Evolutionary conservation across 2,329 filamentous ascomycete genomes (phyloP).

Genomic region (Colletotrichum melonis): DNA sequence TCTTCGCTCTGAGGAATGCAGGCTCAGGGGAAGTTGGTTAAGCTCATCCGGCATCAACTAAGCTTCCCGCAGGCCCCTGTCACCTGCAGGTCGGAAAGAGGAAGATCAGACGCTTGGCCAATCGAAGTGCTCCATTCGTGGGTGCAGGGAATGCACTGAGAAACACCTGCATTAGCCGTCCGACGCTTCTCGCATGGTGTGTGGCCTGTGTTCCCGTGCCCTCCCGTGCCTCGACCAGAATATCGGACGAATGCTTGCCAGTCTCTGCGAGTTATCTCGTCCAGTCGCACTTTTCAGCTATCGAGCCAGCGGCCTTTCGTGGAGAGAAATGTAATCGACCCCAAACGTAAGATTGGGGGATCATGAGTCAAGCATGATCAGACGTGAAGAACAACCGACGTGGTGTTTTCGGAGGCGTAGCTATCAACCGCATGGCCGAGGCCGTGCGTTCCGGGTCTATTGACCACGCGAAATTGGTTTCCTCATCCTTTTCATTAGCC

Average conservation of each 20-base stretch:
- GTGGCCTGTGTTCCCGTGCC: neutral
- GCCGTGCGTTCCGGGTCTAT: neutral
- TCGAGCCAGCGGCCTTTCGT: neutral
- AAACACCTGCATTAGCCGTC: constrained; percentile 28
- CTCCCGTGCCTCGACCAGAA: neutral
- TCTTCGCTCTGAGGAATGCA: neutral
- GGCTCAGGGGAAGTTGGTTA: constrained; percentile 15
- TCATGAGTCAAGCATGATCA: neutral
- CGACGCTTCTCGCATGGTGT: neutral
- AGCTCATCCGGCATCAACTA: constrained; percentile 21
- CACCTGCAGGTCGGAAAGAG: constrained; percentile 5
- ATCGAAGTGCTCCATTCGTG: neutral
- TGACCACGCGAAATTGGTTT: neutral
- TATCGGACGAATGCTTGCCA: neutral
- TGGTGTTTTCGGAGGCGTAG: neutral
- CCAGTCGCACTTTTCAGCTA: neutral
- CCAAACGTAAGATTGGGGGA: neutral
- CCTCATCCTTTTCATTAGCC: neutral
- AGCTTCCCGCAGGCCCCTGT: constrained; percentile 10
- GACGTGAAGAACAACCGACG: neutral
- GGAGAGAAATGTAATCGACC: neutral
- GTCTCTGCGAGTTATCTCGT: neutral
- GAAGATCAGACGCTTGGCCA: neutral
- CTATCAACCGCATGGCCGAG: neutral
- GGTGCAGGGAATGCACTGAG: neutral